Evolutionary conservation across 305 asterid genomes (phyloP).

Genomic region (Striga hermonthica): DNA sequence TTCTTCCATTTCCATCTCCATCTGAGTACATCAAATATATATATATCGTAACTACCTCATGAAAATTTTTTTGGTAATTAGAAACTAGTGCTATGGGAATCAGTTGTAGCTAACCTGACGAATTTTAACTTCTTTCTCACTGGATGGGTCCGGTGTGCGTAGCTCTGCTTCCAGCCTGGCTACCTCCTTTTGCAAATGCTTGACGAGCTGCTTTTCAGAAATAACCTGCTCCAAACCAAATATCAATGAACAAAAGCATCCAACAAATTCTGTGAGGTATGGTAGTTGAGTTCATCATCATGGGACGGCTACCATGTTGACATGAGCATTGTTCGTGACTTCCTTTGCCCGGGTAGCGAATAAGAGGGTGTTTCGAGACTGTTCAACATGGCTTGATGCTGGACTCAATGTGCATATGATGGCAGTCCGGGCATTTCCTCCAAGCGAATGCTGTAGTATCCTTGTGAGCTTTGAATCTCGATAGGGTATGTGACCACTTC

Average conservation of each 20-base stretch:
- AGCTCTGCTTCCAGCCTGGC: conserved; percentile 90
- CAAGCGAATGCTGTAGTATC: conserved; percentile 94
- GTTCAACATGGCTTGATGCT: conserved; percentile 87
- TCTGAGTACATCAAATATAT: conserved; percentile 42
- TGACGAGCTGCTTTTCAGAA: conserved; percentile 92
- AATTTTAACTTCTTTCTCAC: conserved; percentile 74
- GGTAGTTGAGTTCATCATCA: background rate
- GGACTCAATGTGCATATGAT: conserved; percentile 98
- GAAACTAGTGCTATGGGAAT: conserved; percentile 13
- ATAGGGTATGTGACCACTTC: conserved; percentile 95
- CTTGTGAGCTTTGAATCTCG: conserved; percentile 96
- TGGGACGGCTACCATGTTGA: conserved; percentile 68
- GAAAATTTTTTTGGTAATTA: background rate
- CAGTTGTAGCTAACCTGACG: conserved; percentile 53
- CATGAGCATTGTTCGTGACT: conserved; percentile 93
- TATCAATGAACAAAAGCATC: background rate
- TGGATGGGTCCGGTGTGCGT: conserved; percentile 75
- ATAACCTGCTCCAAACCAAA: conserved; percentile 54
- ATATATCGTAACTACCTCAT: conserved; percentile 24
- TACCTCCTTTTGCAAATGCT: conserved; percentile 94
- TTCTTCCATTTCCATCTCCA: conserved; percentile 96
- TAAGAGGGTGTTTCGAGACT: conserved; percentile 87
- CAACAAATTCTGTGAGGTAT: conserved; percentile 1
- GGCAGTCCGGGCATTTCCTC: conserved; percentile 99
- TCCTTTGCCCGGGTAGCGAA: conserved; percentile 97